These are phyloP conservation scores for Leccinum olivaceopallidum DNA, from an alignment of 768 basidiomycete genomes.

Conservation along the genomic window DNA sequence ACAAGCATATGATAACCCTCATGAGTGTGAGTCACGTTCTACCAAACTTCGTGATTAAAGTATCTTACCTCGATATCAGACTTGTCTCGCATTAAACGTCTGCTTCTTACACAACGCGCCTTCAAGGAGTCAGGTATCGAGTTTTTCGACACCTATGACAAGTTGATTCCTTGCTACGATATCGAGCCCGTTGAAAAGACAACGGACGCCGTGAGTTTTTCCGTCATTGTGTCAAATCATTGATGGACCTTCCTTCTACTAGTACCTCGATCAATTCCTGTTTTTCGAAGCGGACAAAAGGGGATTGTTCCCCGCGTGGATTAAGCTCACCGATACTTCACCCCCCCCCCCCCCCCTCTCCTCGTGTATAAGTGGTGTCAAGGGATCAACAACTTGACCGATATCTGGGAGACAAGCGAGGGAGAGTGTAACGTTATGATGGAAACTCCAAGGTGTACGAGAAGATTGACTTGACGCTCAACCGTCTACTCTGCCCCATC, in stretches of 20 bases:
- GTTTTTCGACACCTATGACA: conserved; percentile 97
- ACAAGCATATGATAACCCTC: conserved; percentile 99
- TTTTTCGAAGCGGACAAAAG: conserved; percentile 99
- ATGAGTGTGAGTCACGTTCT: conserved; percentile 69
- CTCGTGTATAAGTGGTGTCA: conserved; percentile 99
- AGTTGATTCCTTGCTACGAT: conserved; percentile 97
- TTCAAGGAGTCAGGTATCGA: conserved; percentile 99
- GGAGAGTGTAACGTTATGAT: conserved; percentile 98
- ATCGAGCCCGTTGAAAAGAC: conserved; percentile 99
- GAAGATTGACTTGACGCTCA: conserved; percentile 96
- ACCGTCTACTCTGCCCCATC: conserved; percentile 92
- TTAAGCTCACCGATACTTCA: conserved; percentile 87
- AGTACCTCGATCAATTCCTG: conserved; percentile 97
- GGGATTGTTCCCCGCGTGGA: conserved; percentile 97
- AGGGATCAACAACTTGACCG: conserved; percentile 97
- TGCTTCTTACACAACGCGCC: conserved; percentile 93
- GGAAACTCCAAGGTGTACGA: conserved; percentile 99
- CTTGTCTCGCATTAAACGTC: conserved; percentile 95
- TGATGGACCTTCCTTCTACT: conserved; percentile 16
- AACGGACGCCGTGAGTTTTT: conserved; percentile 80
- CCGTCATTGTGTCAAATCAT: neutral
- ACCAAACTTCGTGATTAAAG: neutral
- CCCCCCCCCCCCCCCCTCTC: conserved; percentile 59
- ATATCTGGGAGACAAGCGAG: conserved; percentile 98
- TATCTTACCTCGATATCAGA: conserved; percentile 38